These are phyloP conservation scores for Chytriomyces sp. DNA, from an alignment of 192 early-diverging fungal genomes.

Conservation along the genomic window DNA sequence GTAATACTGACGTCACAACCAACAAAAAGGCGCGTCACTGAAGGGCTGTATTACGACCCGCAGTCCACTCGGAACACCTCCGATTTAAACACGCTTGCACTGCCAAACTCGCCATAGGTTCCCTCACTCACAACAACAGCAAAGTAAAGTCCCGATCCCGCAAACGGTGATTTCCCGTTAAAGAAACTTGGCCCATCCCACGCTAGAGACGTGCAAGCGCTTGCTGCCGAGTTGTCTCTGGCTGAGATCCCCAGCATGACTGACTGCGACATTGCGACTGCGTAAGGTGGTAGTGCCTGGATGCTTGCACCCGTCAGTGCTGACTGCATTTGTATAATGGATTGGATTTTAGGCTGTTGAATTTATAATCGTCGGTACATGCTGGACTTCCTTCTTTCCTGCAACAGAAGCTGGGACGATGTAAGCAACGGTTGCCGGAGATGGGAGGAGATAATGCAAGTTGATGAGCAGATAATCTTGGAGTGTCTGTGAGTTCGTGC, in stretches of 20 bases:
- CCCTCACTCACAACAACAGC: not conserved
- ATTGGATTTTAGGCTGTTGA: not conserved
- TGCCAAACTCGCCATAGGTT: constrained; percentile 8
- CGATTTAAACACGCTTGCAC: constrained; percentile 1
- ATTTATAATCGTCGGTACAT: not conserved
- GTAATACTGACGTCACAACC: not conserved
- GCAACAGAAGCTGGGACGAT: constrained; percentile 1
- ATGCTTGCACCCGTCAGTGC: not conserved
- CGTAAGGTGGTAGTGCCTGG: not conserved
- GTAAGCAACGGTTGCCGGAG: not conserved
- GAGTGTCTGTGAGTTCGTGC: not conserved
- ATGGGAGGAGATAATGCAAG: constrained; percentile 8
- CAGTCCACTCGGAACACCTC: not conserved
- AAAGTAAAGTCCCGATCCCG: constrained; percentile 10
- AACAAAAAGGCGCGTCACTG: not conserved
- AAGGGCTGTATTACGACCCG: not conserved
- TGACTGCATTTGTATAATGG: too few species aligned
- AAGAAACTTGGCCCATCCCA: constrained; percentile 16
- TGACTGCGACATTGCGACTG: constrained; percentile 5
- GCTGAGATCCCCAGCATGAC: not conserved
- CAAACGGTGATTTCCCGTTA: constrained; percentile 9
- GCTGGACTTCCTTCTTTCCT: not conserved
- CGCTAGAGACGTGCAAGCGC: not conserved
- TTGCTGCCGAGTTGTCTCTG: not conserved
- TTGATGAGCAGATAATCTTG: constrained; percentile 16